Evolutionary conservation across 78 protist species (phyloP), one percentile per base, ranked within the genome.

Genomic region (Polysphondylium violaceum): DNA sequence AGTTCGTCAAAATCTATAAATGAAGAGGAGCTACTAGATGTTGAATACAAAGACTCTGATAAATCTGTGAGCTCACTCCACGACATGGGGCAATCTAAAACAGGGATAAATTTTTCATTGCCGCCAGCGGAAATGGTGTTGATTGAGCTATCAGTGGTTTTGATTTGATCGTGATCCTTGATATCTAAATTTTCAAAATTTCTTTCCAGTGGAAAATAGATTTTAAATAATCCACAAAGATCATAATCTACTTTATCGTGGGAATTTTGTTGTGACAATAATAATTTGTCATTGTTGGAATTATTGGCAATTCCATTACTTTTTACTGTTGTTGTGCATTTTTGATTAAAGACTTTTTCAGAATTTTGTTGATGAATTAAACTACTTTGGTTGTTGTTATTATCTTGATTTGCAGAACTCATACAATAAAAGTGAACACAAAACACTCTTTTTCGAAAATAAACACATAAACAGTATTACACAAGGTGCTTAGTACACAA

Each of bases 51-150:
- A 38, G 78, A 79, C 33, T 67, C 76, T 3, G 58, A 36, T 56
- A 40, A 27, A 1, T 63, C 90, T 33, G 64, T 69, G 4, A 81
- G 21, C 1, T 81, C 90, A 81, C 75, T 72, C 90, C 90, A 81
- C 7, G 74, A 29, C n/a, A 56, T 21, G 53, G 25, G n/a, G 1
- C 12, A 11, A 6, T 33, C 27, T 31, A 55, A 17, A 56, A 27
- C 36, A 27, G 71, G 79, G 7, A 69, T 40, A 19, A 61, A n/a
- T 61, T 61, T 27, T 14, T 35, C 19, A 40, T n/a, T 75, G 33
- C 50, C 19, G 43, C 56, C 21, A 29, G 23, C 19, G 21, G 21
- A 51, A 5, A 51, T 50, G 29, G 17, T 72, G 40, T 29, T 74
- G 59, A n/a, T 56, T 35, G 19, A 35, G 23, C 41, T 68, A 41